Conservation (phyloP, 2,329 filamentous ascomycete genomes). For the Cercospora sesami region DNA sequence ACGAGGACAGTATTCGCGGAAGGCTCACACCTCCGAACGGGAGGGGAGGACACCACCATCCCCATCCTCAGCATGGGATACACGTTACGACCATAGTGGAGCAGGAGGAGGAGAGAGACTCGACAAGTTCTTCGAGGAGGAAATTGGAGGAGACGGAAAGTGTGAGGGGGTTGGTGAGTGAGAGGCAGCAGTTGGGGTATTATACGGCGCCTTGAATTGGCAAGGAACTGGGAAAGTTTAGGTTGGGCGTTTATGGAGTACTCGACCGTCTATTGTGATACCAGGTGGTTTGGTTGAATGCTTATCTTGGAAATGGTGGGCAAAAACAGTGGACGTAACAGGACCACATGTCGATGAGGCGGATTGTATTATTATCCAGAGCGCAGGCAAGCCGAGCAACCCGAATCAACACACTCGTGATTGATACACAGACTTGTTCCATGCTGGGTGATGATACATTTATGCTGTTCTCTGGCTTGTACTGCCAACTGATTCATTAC, state of each 20-base stretch:
- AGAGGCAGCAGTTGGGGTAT: neutral
- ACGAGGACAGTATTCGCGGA: constrained; percentile 3
- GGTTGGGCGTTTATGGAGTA: neutral
- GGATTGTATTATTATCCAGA: neutral
- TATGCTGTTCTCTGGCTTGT: constrained; percentile 8
- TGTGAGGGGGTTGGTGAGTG: constrained; percentile 18
- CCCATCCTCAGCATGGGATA: constrained; percentile 10
- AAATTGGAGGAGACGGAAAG: constrained; percentile 19
- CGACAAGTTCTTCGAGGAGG: constrained; percentile 10
- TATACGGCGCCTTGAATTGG: neutral
- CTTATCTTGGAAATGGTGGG: neutral
- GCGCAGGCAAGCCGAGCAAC: neutral
- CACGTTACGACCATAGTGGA: constrained; percentile 26
- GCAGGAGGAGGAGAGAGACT: constrained; percentile 22
- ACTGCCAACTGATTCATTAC: constrained; percentile 19
- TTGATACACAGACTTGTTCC: neutral
- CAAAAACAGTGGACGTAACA: neutral
- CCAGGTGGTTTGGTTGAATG: neutral
- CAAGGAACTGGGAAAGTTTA: neutral
- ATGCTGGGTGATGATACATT: neutral
- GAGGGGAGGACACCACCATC: neutral
- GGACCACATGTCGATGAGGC: neutral
- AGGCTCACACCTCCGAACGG: constrained; percentile 4
- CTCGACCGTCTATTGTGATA: neutral
- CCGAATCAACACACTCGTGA: no score